These are phyloP conservation scores for Adansonia grandidieri DNA, from an alignment of 441 rosid genomes.

Conservation along the genomic window DNA sequence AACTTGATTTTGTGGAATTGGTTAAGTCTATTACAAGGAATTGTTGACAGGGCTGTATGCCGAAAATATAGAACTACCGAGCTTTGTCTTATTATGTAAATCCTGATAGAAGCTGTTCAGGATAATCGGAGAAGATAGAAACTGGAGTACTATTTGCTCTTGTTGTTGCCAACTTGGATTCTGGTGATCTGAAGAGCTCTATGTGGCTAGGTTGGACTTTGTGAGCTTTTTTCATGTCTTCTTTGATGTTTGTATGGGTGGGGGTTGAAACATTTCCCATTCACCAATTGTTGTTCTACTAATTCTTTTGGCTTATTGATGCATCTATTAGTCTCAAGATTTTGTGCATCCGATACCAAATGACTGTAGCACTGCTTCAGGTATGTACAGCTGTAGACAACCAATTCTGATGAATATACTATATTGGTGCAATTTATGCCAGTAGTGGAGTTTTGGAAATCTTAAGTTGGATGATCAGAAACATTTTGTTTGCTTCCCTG, in stretches of 20 bases:
- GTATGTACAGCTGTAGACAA: background rate
- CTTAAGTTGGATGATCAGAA: background rate
- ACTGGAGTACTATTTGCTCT: background rate
- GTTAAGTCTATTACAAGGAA: constrained; percentile 5
- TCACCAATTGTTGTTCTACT: background rate
- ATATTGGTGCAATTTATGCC: background rate
- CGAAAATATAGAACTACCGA: background rate
- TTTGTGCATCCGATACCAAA: background rate
- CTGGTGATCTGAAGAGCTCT: background rate
- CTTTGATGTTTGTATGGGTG: constrained; percentile 12
- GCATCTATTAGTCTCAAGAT: background rate
- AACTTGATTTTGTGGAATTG: constrained; percentile 15
- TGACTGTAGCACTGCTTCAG: constrained; percentile 3
- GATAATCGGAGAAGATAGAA: constrained; percentile 11
- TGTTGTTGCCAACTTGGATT: background rate
- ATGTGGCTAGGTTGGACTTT: background rate
- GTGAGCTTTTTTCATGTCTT: constrained; percentile 19
- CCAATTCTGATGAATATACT: background rate
- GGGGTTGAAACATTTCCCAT: background rate
- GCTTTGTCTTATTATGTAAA: constrained; percentile 12
- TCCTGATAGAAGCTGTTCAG: background rate
- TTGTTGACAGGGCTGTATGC: constrained; percentile 11
- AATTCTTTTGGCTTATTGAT: constrained; percentile 1
- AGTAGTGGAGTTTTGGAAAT: constrained; percentile 8
- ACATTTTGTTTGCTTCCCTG: background rate